phyloP scores from a whole-genome alignment of 2,329 filamentous ascomycete species.

The Fusarium graminum region DNA sequence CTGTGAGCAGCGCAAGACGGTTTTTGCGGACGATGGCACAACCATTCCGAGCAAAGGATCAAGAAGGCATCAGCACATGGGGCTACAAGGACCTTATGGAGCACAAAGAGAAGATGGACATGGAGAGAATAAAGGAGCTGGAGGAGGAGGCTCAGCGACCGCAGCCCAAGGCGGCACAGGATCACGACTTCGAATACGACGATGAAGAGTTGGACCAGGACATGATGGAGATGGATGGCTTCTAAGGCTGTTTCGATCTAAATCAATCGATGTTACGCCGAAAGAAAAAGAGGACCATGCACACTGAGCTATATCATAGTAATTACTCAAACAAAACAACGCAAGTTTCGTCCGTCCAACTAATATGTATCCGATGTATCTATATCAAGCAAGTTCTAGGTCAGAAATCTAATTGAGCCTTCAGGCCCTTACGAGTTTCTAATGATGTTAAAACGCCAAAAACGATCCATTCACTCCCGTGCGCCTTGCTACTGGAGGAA shows the following conservation, averaged over 20 bases:
- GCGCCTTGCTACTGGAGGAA: slow-evolving; percentile 11
- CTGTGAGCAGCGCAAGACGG: slow-evolving; percentile 86
- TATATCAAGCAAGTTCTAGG: neutral
- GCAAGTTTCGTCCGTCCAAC: slow-evolving; percentile 1
- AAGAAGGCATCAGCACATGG: slow-evolving; percentile 96
- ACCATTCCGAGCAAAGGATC: slow-evolving; percentile 83
- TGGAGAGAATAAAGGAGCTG: slow-evolving; percentile 75
- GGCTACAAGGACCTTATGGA: slow-evolving; percentile 80
- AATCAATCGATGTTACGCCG: neutral
- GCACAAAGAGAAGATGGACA: slow-evolving; percentile 81
- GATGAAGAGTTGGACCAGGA: slow-evolving; percentile 66
- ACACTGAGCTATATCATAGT: slow-evolving; percentile 27
- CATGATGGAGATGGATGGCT: slow-evolving; percentile 66
- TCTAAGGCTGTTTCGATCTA: slow-evolving; percentile 37
- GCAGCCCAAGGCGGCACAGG: slow-evolving; percentile 28
- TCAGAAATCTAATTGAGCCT: slow-evolving; percentile 14
- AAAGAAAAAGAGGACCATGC: slow-evolving; percentile 5
- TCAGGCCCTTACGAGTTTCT: neutral
- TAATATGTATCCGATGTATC: neutral
- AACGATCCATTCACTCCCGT: slow-evolving; percentile 1
- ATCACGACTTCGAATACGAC: slow-evolving; percentile 65
- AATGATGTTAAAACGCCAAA: slow-evolving; percentile 10
- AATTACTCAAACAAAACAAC: slow-evolving; percentile 19
- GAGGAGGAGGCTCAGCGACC: slow-evolving; percentile 58
- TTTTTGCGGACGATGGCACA: slow-evolving; percentile 94